Conservation (phyloP, 345 rosid species). For the Hevea brasiliensis region DNA sequence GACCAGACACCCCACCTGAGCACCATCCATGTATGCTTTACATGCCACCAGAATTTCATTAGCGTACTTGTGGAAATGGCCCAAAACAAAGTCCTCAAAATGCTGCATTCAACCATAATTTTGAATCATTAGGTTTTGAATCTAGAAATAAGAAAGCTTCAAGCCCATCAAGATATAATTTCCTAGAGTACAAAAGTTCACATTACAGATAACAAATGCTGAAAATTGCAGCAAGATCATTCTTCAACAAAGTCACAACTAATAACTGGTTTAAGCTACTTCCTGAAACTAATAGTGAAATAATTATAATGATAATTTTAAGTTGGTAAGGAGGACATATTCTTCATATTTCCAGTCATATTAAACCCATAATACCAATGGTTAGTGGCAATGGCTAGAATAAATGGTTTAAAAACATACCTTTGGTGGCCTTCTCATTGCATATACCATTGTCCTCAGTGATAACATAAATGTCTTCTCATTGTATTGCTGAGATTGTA, state of each 20-base stretch:
- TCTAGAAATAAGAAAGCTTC: background rate
- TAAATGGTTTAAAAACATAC: constrained; percentile 36
- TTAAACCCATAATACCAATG: background rate
- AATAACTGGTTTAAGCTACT: constrained; percentile 1
- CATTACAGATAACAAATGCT: background rate
- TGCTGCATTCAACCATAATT: constrained; percentile 48
- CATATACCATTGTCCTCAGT: constrained; percentile 67
- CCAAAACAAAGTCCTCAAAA: constrained; percentile 68
- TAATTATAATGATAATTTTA: background rate
- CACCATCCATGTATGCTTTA: constrained; percentile 70
- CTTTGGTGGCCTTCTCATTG: constrained; percentile 82
- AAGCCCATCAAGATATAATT: background rate
- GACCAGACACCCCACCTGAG: constrained; percentile 56
- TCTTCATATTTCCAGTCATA: background rate
- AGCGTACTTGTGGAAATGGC: constrained; percentile 68
- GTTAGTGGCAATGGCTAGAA: background rate
- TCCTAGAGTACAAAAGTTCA: background rate
- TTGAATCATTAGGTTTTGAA: background rate
- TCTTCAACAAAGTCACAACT: too few species aligned
- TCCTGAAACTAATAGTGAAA: background rate
- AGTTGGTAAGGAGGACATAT: background rate
- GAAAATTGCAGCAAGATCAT: background rate
- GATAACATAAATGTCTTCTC: constrained; percentile 63
- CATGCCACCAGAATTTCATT: constrained; percentile 68
- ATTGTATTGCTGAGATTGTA: constrained; percentile 50